Base-by-base conservation (phyloP, 2,329 filamentous ascomycete genomes). In the Pseudocercospora vitis region DNA sequence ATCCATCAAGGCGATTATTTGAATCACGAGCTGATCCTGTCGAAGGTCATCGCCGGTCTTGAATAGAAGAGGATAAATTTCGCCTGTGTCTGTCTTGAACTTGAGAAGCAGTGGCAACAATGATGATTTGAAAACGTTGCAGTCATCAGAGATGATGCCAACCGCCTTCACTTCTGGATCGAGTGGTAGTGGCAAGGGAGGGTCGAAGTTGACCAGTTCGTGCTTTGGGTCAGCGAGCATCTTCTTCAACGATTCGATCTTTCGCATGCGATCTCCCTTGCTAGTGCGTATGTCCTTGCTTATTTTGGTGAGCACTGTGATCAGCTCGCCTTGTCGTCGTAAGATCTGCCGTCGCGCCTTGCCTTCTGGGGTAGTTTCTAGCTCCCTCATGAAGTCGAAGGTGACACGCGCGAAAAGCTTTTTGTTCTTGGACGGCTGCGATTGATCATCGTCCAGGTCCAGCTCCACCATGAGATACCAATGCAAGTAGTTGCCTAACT, bases 381-480 rank as follows among this genome's bases (percentile, higher is more conserved):
- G 77, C 70, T 94, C 89, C 4, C 83, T 78, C 91, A 97, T 96
- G 71, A 97, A 99, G 67, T 97, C 90, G 65, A 91, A 99, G 55
- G 94, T 91, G 7, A 99, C 89, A 64, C 92, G 91, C 23, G 89
- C 87, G 71, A 96, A 99, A 14, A 97, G 84, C 58, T 89, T 88
- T 40, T 89, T 87, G 67, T 92, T 84, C 18, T 84, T 81, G 9
- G 63, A 56, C 3, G 65, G 48, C 63, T 91, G 89, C 37, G 90
- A 87, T 3, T 84, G 83, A 3, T 56, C 49, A 14, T 63, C 58
- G 69, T 96, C 92, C 63, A 59, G 48, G 28, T 95, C 90, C 63
- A 91, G 95, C 73, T 99, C 95, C 1, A 99, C 94, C 85, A 96
- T 96, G 2, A 99, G 79, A 71, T 97, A 99, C 94, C 94, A 99